phyloP scores from a whole-genome alignment of 2,329 filamentous ascomycete species.

The Metarhizium humberi region DNA sequence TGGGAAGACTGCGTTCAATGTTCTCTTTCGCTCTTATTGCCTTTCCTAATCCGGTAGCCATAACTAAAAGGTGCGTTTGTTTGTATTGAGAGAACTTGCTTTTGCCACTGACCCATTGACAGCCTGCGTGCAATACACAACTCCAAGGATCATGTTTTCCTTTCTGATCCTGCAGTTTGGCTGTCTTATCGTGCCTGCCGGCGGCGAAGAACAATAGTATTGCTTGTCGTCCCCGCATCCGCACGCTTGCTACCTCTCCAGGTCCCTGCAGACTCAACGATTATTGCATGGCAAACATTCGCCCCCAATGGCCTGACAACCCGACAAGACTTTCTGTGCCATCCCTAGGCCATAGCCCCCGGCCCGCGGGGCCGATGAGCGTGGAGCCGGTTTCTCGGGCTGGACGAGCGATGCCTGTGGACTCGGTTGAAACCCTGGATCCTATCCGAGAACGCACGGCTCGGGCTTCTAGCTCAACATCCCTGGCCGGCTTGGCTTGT shows the following conservation, averaged over 20 bases:
- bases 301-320: background rate
- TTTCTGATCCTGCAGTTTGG: background rate
- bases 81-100: background rate
- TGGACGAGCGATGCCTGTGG: background rate
- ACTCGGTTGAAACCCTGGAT: background rate
- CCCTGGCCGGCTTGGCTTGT: background rate
- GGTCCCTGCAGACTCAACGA: background rate
- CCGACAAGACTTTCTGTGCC: background rate
- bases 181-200: background rate
- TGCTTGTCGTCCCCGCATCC: background rate
- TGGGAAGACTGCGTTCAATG: background rate
- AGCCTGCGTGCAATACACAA: background rate
- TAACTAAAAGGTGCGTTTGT: background rate
- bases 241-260: background rate
- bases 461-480: background rate
- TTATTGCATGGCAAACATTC: background rate
- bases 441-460: background rate
- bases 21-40: background rate
- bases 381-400: background rate
- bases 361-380: background rate
- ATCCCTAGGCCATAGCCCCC: background rate
- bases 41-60: background rate
- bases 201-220: background rate
- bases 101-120: background rate
- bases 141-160: background rate